Evolutionary conservation across 176 grass and related monocot species (phyloP).

Genomic region (Carex myosuroides): DNA sequence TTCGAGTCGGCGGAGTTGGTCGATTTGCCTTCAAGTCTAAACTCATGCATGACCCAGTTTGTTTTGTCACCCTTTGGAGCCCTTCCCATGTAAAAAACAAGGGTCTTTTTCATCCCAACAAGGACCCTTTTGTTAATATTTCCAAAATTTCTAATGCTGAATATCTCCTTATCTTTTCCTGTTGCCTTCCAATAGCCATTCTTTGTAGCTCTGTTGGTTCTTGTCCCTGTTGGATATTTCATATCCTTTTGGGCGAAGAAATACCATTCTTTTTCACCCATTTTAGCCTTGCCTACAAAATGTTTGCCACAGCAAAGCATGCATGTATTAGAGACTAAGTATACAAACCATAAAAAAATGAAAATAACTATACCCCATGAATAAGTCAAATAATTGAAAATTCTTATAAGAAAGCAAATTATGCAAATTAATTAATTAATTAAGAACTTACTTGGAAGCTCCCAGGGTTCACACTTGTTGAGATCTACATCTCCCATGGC

Average conservation of each 20-base stretch:
- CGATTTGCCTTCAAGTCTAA: constrained; percentile 40
- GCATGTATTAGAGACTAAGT: constrained; percentile 2
- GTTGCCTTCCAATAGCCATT: constrained; percentile 85
- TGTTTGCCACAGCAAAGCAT: not conserved
- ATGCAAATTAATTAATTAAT: not conserved
- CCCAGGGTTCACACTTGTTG: constrained; percentile 83
- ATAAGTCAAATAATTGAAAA: constrained; percentile 1
- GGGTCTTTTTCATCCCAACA: constrained; percentile 81
- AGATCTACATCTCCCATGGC: constrained; percentile 92
- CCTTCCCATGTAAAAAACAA: constrained; percentile 73
- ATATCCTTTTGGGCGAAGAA: constrained; percentile 55
- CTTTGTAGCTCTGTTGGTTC: constrained; percentile 65
- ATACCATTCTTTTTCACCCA: constrained; percentile 70
- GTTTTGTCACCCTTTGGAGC: constrained; percentile 64
- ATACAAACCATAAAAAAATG: not conserved
- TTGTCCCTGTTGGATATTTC: constrained; percentile 64
- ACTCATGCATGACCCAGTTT: constrained; percentile 88
- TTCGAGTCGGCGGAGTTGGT: not conserved
- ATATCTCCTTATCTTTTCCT: constrained; percentile 72
- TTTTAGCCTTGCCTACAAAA: constrained; percentile 52
- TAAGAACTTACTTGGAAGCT: constrained; percentile 56
- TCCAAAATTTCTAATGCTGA: not conserved
- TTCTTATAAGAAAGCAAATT: not conserved
- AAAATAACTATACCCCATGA: not conserved
- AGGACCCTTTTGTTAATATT: not conserved